Percentiles rank a stretch among this genome's conserved stretches.
Conservation (phyloP, 2,329 filamentous ascomycete genomes). For the Thielaviopsis ethacetica region DNA sequence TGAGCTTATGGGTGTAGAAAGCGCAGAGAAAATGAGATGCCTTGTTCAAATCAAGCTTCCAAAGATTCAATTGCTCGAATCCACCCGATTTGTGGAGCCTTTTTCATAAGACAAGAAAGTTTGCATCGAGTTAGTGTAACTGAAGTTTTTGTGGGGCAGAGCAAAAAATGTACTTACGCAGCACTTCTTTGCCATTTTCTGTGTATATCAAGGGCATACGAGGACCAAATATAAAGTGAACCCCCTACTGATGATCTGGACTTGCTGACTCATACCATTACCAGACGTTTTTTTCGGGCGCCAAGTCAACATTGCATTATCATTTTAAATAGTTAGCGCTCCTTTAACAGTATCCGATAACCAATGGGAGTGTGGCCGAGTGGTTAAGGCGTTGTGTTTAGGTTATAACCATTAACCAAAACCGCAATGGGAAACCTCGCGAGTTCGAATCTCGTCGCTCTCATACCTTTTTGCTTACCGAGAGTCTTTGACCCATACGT, state of each 20-base stretch:
- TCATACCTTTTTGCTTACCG: conserved; percentile 17
- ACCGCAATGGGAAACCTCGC: conserved; percentile 29
- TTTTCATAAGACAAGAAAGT: neutral
- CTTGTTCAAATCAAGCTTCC: neutral
- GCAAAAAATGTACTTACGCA: too few relatives aligned
- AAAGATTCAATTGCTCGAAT: neutral
- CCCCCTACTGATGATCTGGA: too few relatives aligned
- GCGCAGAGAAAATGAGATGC: neutral
- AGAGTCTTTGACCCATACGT: conserved; percentile 12
- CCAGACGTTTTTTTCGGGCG: too few relatives aligned
- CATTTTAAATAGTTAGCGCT: neutral
- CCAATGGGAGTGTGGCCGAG: conserved; percentile 30
- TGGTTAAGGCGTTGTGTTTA: conserved; percentile 42
- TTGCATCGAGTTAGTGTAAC: neutral
- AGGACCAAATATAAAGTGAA: too few relatives aligned
- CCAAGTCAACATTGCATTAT: too few relatives aligned
- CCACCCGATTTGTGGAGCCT: neutral
- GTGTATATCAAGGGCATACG: too few relatives aligned
- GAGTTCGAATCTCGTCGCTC: conserved; percentile 36
- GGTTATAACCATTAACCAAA: conserved; percentile 20
- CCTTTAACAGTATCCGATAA: neutral
- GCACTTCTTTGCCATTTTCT: too few relatives aligned
- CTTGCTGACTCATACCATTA: too few relatives aligned
- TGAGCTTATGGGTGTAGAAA: neutral
- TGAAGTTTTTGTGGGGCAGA: neutral